phyloP scores from a whole-genome alignment of 768 basidiomycete genomes.

The Boletus vermiculosoides region DNA sequence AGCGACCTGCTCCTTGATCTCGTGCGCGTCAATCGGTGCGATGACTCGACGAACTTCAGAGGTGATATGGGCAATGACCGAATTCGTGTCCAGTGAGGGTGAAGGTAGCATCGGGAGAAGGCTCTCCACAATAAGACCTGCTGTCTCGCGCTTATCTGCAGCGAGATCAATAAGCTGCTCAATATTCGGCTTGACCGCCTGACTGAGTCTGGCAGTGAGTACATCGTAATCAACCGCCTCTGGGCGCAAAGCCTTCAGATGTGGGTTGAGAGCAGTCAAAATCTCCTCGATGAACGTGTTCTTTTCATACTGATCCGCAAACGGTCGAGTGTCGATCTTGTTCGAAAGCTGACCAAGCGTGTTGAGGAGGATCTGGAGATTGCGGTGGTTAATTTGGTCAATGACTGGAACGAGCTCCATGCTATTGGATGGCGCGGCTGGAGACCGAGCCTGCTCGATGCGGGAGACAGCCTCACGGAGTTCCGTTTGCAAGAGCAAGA shows the following conservation, averaged over 20 bases:
- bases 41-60: conserved; percentile 70
- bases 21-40: conserved; percentile 77
- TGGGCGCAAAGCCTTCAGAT: conserved; percentile 56
- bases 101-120: conserved; percentile 64
- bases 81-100: conserved; percentile 49
- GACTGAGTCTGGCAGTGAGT: conserved; percentile 69
- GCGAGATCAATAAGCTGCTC: conserved; percentile 86
- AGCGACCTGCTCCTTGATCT: conserved; percentile 87
- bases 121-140: conserved; percentile 71
- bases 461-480: conserved; percentile 50
- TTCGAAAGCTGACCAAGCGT: conserved; percentile 50
- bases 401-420: conserved; percentile 44
- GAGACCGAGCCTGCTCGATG: conserved; percentile 32
- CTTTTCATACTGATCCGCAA: conserved; percentile 45
- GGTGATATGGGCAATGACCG: conserved; percentile 57
- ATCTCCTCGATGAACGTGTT: conserved; percentile 63
- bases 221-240: conserved; percentile 78
- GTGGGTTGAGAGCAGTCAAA: conserved; percentile 54
- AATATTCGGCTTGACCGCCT: conserved; percentile 87
- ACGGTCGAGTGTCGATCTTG: conserved; percentile 35
- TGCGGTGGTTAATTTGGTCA: conserved; percentile 58
- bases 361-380: conserved; percentile 57
- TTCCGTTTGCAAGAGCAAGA: conserved; percentile 57
- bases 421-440: conserved; percentile 11
- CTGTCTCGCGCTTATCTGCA: conserved; percentile 86